Percentiles rank a stretch among this genome's conserved stretches.
Evolutionary conservation across 2,329 filamentous ascomycete species (phyloP).

Genomic region (Calycina herbarum): DNA sequence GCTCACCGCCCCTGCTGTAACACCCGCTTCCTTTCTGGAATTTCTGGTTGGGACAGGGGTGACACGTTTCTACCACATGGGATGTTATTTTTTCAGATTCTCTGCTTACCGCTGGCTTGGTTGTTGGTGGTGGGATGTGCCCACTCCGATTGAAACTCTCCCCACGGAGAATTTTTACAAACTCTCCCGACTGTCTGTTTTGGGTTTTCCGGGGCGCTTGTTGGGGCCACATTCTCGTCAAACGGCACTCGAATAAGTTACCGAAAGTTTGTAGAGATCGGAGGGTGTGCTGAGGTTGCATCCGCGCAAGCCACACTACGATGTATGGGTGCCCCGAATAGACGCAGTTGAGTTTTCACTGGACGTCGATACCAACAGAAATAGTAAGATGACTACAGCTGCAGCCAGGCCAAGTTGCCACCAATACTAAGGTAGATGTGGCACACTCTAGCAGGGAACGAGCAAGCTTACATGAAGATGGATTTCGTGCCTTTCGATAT

Average conservation of each 20-base stretch:
- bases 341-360: background rate
- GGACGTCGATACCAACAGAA: background rate
- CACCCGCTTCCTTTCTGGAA: background rate
- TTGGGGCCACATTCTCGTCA: background rate
- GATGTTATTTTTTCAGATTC: background rate
- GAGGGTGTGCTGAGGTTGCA: too few species aligned
- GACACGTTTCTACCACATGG: slow-evolving; percentile 1
- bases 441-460: too few species aligned
- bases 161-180: too few species aligned
- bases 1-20: background rate
- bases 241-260: background rate
- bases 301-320: background rate
- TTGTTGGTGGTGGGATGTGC: background rate
- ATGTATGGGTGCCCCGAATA: background rate
- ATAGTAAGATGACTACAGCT: background rate
- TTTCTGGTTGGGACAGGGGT: background rate
- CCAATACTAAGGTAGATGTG: background rate
- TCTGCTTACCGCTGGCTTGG: background rate
- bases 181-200: too few species aligned
- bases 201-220: too few species aligned
- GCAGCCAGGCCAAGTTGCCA: too few species aligned
- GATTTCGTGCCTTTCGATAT: background rate
- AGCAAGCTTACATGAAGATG: background rate
- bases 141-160: background rate
- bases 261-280: background rate